Evolutionary conservation across 108 stramenopile species (phyloP).

Genomic region (Fragilariopsis cylindrus): DNA sequence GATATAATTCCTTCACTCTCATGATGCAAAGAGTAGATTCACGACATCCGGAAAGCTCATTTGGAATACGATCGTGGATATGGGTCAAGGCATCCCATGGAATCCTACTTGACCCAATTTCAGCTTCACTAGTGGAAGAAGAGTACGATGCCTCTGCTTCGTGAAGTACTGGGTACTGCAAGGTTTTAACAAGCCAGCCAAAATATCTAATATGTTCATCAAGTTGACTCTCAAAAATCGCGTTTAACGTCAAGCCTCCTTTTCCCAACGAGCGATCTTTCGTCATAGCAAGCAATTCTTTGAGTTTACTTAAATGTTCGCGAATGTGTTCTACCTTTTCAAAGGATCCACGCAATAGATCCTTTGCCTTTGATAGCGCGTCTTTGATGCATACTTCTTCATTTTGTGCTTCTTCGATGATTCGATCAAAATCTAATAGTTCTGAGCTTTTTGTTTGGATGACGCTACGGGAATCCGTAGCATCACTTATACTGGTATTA

Average conservation of each 20-base stretch:
- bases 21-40: conserved; percentile 51
- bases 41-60: conserved; percentile 28
- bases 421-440: conserved; percentile 15
- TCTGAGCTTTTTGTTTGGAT: conserved; percentile 20
- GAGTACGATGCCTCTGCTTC: conserved; percentile 30
- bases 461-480: background rate
- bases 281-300: conserved; percentile 39
- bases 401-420: conserved; percentile 52
- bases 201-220: conserved; percentile 46
- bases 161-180: conserved; percentile 37
- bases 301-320: conserved; percentile 35
- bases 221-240: conserved; percentile 34
- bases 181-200: conserved; percentile 58
- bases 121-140: background rate
- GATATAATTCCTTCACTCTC: conserved; percentile 55
- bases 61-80: conserved; percentile 42
- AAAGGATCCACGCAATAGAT: conserved; percentile 43
- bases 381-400: conserved; percentile 31
- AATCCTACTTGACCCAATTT: conserved; percentile 25
- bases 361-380: conserved; percentile 32
- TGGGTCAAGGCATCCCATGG: conserved; percentile 45
- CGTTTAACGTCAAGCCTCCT: conserved; percentile 32
- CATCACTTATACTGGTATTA: background rate
- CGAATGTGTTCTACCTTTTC: conserved; percentile 45
- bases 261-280: conserved; percentile 29